Conservation (phyloP, 73 alveolate genomes). For the Paramecium primaurelia region DNA sequence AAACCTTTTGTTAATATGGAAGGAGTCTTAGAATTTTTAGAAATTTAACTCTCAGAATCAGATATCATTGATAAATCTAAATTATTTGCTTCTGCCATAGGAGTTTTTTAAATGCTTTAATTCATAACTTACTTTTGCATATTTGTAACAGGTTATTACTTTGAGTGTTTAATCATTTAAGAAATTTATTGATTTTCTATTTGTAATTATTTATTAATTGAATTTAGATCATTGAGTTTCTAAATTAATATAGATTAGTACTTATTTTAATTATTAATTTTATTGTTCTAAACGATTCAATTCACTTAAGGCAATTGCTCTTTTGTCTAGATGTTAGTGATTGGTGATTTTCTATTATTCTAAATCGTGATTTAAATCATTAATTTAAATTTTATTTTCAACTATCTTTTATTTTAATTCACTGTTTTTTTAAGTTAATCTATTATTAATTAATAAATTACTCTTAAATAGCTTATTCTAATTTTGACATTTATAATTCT, state of each 20-base stretch:
- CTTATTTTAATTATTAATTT: not conserved
- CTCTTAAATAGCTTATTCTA: not conserved
- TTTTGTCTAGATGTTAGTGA: not conserved
- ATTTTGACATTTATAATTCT: not conserved
- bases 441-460: not conserved
- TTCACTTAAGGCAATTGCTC: not conserved
- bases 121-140: not conserved
- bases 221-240: not conserved
- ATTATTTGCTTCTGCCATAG: not conserved
- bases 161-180: not conserved
- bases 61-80: not conserved
- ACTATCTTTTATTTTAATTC: not conserved
- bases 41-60: not conserved
- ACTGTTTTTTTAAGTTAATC: not conserved
- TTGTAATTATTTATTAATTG: not conserved
- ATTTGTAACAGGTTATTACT: not conserved
- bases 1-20: not conserved
- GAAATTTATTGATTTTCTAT: not conserved
- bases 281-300: not conserved
- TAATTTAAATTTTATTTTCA: not conserved
- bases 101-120: not conserved
- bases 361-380: not conserved
- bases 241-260: not conserved
- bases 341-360: not conserved
- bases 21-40: not conserved